phyloP scores from a whole-genome alignment of 2,329 filamentous ascomycete genomes.

The Talaromyces islandicus region DNA sequence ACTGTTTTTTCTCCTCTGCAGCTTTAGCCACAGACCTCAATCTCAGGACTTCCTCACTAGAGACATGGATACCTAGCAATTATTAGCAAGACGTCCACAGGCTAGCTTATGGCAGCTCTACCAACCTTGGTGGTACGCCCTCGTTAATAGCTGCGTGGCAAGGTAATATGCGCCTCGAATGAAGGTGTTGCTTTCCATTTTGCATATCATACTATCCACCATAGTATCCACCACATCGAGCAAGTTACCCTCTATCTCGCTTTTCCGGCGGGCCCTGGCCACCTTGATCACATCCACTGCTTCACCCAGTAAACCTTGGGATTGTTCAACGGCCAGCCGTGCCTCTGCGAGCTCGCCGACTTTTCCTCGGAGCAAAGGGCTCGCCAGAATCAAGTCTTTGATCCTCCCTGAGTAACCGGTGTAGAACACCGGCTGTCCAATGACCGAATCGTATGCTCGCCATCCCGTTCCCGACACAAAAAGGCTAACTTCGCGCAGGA shows the following conservation, averaged over 20 bases:
- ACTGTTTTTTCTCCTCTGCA: constrained; percentile 82
- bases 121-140: constrained; percentile 85
- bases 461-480: constrained; percentile 92
- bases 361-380: constrained; percentile 66
- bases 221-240: constrained; percentile 77
- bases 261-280: constrained; percentile 29
- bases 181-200: constrained; percentile 92
- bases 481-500: constrained; percentile 86
- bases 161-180: constrained; percentile 91
- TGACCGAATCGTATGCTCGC: constrained; percentile 85
- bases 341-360: constrained; percentile 71
- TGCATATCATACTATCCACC: constrained; percentile 96
- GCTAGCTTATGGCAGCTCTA: not conserved
- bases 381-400: constrained; percentile 69
- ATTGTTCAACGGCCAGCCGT: constrained; percentile 68
- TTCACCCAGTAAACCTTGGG: constrained; percentile 60
- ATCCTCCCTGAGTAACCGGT: constrained; percentile 87
- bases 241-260: constrained; percentile 66
- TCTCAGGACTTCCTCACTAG: constrained; percentile 83
- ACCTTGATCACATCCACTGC: constrained; percentile 23
- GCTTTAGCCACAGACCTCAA: constrained; percentile 75
- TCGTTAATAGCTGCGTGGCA: constrained; percentile 76
- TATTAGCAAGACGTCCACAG: constrained; percentile 1
- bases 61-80: constrained; percentile 73
- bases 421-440: constrained; percentile 93